Evolutionary conservation across 176 grass and related monocot genomes (phyloP), one percentile per base, ranked within the genome.

Genomic region (Bolboschoenus planiculmis): DNA sequence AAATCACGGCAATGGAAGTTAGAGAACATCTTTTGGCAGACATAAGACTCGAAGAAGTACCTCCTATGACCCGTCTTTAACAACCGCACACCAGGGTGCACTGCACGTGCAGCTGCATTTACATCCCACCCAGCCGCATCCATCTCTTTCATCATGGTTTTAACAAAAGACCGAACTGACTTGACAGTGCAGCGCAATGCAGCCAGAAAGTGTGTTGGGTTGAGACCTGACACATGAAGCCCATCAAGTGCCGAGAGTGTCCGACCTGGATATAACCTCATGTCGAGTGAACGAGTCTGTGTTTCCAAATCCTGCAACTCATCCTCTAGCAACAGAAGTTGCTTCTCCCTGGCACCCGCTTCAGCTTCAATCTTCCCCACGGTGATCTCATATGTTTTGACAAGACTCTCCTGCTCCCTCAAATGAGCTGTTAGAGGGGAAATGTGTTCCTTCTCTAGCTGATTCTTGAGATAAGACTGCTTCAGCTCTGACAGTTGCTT

Each of bases 311-410:
- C 86, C 46, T 67, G 14, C 70, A 96, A 88, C 56, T 89, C 26
- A 3, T 10, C 15, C 37, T 84, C 76, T 4, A 56, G 16, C 13
- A 75, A 84, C 21, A 79, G 79, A 9, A 91, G 2, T 50, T 93
- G 87, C 0, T 76, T 57, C 3, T 99, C 97, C 86, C 80, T 88
- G 48, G 44, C 21, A 4, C 87, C 82, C 61, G 90, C 71, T 10
- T 95, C 91, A 0, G 89, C 42, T 65, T 99, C 91, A 20, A 93
- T 88, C 91, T 99, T 99, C 10, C 81, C 81, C 81, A 82, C 64
- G 55, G 91, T 96, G 90, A 99, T 95, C 86, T 91, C 91, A 89
- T 91, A 96, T 0, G 97, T 95, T 87, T 86, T 93, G 85, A 95
- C 89, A 20, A 99, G 87, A 47, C 91, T 86, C 11, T 87, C 81